Conservation (phyloP, 78 protist genomes). For the Emiliania huxleyi region DNA sequence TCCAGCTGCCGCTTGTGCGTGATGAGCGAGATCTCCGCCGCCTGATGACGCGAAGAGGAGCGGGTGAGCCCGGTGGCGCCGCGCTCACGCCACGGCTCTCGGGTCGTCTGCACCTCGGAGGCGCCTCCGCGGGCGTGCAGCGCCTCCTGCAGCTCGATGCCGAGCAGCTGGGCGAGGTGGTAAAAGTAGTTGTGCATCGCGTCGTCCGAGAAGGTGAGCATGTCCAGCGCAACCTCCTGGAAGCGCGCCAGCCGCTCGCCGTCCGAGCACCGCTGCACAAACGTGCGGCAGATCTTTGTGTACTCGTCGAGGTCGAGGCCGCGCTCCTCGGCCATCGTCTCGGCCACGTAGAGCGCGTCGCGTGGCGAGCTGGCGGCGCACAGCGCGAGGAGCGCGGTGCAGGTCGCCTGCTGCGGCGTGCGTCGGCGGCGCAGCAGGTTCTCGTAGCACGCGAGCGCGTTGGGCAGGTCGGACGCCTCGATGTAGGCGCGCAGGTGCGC, state of each 20-base stretch:
- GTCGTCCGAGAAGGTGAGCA: conserved; percentile 5
- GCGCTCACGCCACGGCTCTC: too few relatives aligned
- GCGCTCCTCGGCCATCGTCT: not conserved
- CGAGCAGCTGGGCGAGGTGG: not conserved
- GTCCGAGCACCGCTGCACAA: not conserved
- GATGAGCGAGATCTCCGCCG: not conserved
- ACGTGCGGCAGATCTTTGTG: not conserved
- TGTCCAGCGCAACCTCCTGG: not conserved
- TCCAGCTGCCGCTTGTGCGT: not conserved
- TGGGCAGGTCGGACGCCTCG: not conserved
- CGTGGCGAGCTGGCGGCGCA: not conserved
- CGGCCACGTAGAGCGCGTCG: not conserved
- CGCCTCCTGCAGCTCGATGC: not conserved
- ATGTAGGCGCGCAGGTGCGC: not conserved
- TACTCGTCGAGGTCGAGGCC: not conserved
- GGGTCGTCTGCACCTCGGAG: too few relatives aligned
- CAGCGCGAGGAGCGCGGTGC: not conserved
- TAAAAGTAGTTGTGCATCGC: not conserved
- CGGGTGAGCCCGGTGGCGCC: too few relatives aligned
- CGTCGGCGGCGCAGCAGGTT: not conserved
- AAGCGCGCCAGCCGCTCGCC: not conserved
- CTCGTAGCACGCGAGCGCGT: not conserved
- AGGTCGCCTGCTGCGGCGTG: not conserved
- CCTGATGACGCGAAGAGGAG: too few relatives aligned
- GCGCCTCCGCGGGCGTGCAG: not conserved